These are phyloP conservation scores for Pseudozyma flocculosa DNA, from an alignment of 1,284 basidiomycete genomes.

Conservation along the genomic window DNA sequence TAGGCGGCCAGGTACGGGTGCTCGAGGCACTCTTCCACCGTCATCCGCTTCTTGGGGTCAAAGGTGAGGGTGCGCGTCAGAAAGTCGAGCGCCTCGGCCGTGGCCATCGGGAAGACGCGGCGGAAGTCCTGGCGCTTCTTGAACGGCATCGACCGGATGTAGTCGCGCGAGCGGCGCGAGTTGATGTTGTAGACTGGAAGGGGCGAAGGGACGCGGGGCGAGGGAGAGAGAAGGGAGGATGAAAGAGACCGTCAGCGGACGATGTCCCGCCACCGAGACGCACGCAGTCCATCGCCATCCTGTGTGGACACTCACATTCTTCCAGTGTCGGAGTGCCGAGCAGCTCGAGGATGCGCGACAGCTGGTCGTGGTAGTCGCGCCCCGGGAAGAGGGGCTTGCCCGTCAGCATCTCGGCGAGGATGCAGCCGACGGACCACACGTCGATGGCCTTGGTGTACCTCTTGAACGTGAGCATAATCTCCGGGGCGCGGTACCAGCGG, in stretches of 20 bases:
- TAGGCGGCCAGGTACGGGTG: constrained; percentile 54
- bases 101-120: constrained; percentile 76
- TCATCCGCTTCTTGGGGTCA: constrained; percentile 52
- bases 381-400: constrained; percentile 89
- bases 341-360: constrained; percentile 65
- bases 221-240: too few species aligned
- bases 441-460: constrained; percentile 59
- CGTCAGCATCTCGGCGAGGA: constrained; percentile 87
- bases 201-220: too few species aligned
- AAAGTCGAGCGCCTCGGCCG: constrained; percentile 69
- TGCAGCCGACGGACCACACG: constrained; percentile 87
- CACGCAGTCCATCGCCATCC: too few species aligned
- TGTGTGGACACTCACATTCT: constrained; percentile 58
- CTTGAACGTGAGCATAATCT: constrained; percentile 58
- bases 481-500: constrained; percentile 56
- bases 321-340: constrained; percentile 66
- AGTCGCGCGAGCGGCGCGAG: constrained; percentile 79
- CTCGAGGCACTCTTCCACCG: constrained; percentile 52
- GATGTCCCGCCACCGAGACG: too few species aligned
- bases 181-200: constrained; percentile 65
- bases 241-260: too few species aligned
- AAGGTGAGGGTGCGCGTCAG: constrained; percentile 81
- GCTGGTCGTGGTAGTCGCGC: constrained; percentile 61
- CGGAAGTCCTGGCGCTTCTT: constrained; percentile 78
- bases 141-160: constrained; percentile 88